phyloP scores from a whole-genome alignment of 768 basidiomycete genomes.

The Suillus fuscotomentosus region DNA sequence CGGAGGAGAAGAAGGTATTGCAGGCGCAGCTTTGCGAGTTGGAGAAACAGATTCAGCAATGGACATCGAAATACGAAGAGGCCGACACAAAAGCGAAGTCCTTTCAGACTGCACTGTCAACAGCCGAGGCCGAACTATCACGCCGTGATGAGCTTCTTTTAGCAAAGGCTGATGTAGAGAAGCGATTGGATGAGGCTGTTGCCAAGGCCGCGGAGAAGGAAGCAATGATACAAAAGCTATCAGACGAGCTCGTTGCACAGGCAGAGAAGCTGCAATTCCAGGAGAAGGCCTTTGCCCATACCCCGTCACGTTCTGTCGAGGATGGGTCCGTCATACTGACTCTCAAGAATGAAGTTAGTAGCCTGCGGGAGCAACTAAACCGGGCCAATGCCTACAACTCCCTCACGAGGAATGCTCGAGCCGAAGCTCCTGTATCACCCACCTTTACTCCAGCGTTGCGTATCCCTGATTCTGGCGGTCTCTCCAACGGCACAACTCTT shows the following conservation, averaged over 20 bases:
- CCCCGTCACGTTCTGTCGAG: slow-evolving; percentile 69
- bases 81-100: slow-evolving; percentile 71
- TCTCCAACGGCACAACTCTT: slow-evolving; percentile 46
- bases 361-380: slow-evolving; percentile 92
- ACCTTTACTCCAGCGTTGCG: slow-evolving; percentile 84
- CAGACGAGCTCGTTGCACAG: slow-evolving; percentile 72
- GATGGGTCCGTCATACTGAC: slow-evolving; percentile 85
- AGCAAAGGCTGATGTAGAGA: slow-evolving; percentile 79
- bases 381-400: slow-evolving; percentile 91
- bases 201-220: slow-evolving; percentile 81
- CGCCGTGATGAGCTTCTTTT: slow-evolving; percentile 73
- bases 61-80: slow-evolving; percentile 88
- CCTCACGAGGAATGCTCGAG: slow-evolving; percentile 71
- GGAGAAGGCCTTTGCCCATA: slow-evolving; percentile 64
- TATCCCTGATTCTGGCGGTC: slow-evolving; percentile 38
- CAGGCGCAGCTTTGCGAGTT: slow-evolving; percentile 72
- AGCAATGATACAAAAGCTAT: slow-evolving; percentile 74
- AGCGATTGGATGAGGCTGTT: slow-evolving; percentile 73
- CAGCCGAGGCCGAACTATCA: slow-evolving; percentile 67
- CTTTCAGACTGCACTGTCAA: slow-evolving; percentile 65
- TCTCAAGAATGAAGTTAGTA: slow-evolving; percentile 90
- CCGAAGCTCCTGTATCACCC: slow-evolving; percentile 76
- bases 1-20: slow-evolving; percentile 86
- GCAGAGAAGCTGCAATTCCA: slow-evolving; percentile 74
- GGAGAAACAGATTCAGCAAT: slow-evolving; percentile 83